Evolutionary conservation across 2,329 filamentous ascomycete genomes (phyloP), one percentile per base, ranked within the genome.

Genomic region (Fusarium decemcellulare): DNA sequence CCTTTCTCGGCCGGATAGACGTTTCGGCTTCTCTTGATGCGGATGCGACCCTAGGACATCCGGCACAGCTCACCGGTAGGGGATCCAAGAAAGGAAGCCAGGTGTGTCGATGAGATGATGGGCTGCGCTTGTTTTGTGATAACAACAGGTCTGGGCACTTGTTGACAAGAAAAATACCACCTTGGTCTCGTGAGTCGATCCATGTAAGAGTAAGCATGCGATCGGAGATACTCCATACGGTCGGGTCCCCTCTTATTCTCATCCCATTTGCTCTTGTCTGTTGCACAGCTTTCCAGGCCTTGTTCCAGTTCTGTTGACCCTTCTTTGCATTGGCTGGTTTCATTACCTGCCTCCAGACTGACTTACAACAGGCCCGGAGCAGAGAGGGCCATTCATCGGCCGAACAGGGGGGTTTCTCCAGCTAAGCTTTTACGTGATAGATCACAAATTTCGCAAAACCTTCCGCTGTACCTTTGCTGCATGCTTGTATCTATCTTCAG

Each of bases 21-120:
- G 63, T 55, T 63, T 70, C 67, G 67, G 63, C 63, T 60, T 70
- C 59, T 54, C 59, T 70, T 64, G 59, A 44, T 43, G 29, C 60
- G 43, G 56, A 67, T 48, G 65, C 51, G 30, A 64, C 52, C 34
- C 37, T 36, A 46, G 63, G 44, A 44, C 47, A 54, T 55, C 40
- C 53, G 56, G 46, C 34, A 39, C 54, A 52, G 39, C 34, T 40
- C 37, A 29, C 11, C 32, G 50, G 54, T 27, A 46, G 54, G 43
- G 52, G 40, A 55, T 23, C 42, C 42, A 44, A 37, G 53, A 56
- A 37, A 27, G 32, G 53, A 29, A 47, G 44, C 23, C 23, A 30
- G 50, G 50, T 53, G 34, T 37, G 50, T 30, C 39, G 36, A 53
- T 53, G 42, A 57, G 54, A 37, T 57, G n/a, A 34, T 47, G 32